phyloP scores from a whole-genome alignment of 495 filamentous ascomycete species.

The Delitschia confertaspora region DNA sequence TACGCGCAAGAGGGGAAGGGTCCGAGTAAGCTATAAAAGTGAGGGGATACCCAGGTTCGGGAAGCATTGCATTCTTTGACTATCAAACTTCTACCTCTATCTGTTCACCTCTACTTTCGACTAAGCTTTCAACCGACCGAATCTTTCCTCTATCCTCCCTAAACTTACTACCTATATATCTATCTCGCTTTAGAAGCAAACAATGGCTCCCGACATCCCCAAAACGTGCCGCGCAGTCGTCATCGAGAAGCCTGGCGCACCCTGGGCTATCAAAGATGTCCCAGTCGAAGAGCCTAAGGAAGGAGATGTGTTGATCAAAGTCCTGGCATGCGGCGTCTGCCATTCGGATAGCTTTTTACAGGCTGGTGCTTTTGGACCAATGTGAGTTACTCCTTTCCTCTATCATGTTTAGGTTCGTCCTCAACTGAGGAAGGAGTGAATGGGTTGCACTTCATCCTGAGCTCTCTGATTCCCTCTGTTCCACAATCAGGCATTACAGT shows the following conservation, averaged over 20 bases:
- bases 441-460: not conserved
- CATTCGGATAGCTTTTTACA: conserved; percentile 32
- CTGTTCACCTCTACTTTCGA: no score
- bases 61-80: no score
- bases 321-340: conserved; percentile 37
- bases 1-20: no score
- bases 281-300: conserved; percentile 30
- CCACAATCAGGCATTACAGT: no score
- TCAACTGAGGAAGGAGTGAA: not conserved
- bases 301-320: conserved; percentile 38
- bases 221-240: conserved; percentile 37
- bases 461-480: no score
- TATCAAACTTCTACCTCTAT: no score
- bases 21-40: no score
- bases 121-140: no score
- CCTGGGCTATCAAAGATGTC: conserved; percentile 33
- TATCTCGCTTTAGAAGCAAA: not conserved
- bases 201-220: conserved; percentile 29
- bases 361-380: conserved; percentile 28
- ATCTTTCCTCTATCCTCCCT: no score
- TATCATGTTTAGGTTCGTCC: not conserved
- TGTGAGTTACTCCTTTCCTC: conserved; percentile 12
- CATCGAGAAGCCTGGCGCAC: conserved; percentile 27
- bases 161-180: no score
- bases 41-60: no score